Percentiles rank a stretch among this genome's conserved stretches.
phyloP scores from a whole-genome alignment of 1,284 basidiomycete genomes.

The Inonotus obliquus region DNA sequence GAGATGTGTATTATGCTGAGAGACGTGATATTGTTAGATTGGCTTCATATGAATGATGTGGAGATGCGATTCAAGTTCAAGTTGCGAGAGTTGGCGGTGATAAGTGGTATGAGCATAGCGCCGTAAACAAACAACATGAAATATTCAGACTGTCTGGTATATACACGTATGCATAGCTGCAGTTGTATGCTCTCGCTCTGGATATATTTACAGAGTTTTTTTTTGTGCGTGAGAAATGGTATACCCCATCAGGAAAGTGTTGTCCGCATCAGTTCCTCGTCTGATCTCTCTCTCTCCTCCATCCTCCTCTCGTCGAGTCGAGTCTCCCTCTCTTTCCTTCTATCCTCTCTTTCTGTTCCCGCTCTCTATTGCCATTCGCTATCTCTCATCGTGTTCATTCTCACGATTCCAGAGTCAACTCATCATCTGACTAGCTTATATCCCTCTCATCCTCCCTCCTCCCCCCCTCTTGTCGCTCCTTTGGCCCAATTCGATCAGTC shows the following conservation, averaged over 20 bases:
- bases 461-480: constrained; percentile 23
- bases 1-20: constrained; percentile 12
- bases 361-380: not conserved
- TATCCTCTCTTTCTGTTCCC: not conserved
- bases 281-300: not conserved
- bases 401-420: not conserved
- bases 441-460: constrained; percentile 8
- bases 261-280: not conserved
- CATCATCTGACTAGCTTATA: not conserved
- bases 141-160: too few species aligned
- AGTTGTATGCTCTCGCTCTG: too few species aligned
- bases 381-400: not conserved
- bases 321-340: not conserved
- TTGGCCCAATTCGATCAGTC: constrained; percentile 23
- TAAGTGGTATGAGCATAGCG: too few species aligned
- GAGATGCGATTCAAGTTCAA: too few species aligned
- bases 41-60: constrained; percentile 76
- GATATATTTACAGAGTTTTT: too few species aligned
- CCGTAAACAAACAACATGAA: too few species aligned
- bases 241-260: too few species aligned
- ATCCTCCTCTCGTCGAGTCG: not conserved
- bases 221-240: too few species aligned
- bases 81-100: too few species aligned
- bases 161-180: too few species aligned
- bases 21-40: constrained; percentile 43